phyloP scores from a whole-genome alignment of 768 basidiomycete species.

The Cyclocybe aegerita region DNA sequence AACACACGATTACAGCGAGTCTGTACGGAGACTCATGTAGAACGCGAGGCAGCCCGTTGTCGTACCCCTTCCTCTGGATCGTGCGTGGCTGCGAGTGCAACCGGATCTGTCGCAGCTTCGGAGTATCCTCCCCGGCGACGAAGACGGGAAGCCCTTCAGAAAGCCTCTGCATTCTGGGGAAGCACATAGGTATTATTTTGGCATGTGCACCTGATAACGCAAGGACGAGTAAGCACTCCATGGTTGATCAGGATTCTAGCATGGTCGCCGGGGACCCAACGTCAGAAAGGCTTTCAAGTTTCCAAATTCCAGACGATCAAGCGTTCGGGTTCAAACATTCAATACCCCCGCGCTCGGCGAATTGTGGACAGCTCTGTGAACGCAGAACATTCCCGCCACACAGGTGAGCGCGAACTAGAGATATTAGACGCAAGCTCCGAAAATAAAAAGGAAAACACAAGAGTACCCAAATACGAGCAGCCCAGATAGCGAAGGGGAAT shows the following conservation, averaged over 20 bases:
- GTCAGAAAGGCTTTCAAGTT: constrained; percentile 4
- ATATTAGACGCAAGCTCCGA: constrained; percentile 12
- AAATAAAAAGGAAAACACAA: constrained; percentile 20
- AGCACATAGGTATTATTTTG: constrained; percentile 6
- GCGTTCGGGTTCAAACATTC: no score
- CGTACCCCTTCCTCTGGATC: constrained; percentile 12
- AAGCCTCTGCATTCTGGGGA: constrained; percentile 4
- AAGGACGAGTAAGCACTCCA: not conserved
- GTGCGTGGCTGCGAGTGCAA: constrained; percentile 11
- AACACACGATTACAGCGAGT: constrained; percentile 24
- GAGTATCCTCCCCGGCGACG: constrained; percentile 13
- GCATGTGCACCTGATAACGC: constrained; percentile 4
- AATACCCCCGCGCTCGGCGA: constrained; percentile 5
- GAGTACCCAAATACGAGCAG: constrained; percentile 16
- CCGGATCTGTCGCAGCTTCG: constrained; percentile 18
- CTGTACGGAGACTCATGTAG: constrained; percentile 23
- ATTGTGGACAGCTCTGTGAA: not conserved
- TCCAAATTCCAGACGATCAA: no score
- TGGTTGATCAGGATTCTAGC: constrained; percentile 5
- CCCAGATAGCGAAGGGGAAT: constrained; percentile 5
- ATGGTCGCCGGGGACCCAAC: constrained; percentile 9
- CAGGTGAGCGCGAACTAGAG: not conserved
- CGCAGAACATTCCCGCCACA: not conserved
- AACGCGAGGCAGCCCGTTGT: constrained; percentile 20
- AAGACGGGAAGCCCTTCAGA: constrained; percentile 17